Evolutionary conservation across 371 early-diverging fungal species (phyloP).

Genomic region (Thermomucor indicae-seudaticae): DNA sequence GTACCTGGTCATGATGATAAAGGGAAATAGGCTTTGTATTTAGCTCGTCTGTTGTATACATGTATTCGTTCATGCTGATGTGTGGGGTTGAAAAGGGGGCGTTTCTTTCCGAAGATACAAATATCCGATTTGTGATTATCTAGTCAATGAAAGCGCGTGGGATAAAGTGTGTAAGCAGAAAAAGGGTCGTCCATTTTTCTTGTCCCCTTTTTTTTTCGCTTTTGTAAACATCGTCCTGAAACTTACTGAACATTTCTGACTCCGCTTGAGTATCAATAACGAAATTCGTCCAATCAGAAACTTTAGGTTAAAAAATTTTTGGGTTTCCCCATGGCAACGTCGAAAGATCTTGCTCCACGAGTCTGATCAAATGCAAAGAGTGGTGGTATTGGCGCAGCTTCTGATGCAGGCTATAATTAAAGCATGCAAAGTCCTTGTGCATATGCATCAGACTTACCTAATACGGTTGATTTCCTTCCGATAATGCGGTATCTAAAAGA

Average conservation of each 20-base stretch:
- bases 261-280: neutral
- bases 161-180: neutral
- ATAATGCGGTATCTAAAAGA: too few species aligned
- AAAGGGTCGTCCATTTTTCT: neutral
- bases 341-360: too few species aligned
- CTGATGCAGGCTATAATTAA: too few species aligned
- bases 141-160: neutral
- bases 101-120: slow-evolving; percentile 1
- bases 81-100: neutral
- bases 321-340: neutral
- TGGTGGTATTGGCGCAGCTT: too few species aligned
- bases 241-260: neutral
- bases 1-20: slow-evolving; percentile 16
- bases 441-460: too few species aligned
- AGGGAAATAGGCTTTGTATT: slow-evolving; percentile 5
- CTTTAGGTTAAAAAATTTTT: neutral
- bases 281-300: neutral
- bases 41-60: slow-evolving; percentile 6
- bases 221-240: neutral
- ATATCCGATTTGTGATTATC: neutral
- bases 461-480: too few species aligned
- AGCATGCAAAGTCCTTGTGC: too few species aligned
- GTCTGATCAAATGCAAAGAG: too few species aligned
- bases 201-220: slow-evolving; percentile 7
- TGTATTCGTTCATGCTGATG: slow-evolving; percentile 9